Evolutionary conservation across 805 yeast species (phyloP).

Genomic region (Candida ficus): DNA sequence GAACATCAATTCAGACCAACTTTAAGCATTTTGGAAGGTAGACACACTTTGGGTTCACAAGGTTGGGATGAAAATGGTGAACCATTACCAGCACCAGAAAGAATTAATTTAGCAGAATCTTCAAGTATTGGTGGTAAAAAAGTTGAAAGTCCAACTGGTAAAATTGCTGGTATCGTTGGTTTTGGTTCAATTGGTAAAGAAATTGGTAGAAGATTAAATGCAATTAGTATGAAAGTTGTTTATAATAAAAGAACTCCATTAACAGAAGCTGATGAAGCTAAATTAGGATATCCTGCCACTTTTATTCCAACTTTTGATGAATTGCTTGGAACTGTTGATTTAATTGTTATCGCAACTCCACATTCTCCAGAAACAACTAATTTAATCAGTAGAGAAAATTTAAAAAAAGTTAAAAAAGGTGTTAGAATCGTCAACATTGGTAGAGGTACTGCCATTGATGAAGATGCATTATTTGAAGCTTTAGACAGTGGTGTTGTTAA

Average conservation of each 20-base stretch:
- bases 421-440: conserved; percentile 71
- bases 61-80: conserved; percentile 31
- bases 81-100: conserved; percentile 25
- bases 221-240: conserved; percentile 57
- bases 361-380: conserved; percentile 53
- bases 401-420: conserved; percentile 45
- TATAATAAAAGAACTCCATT: conserved; percentile 54
- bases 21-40: conserved; percentile 39
- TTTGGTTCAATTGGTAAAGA: conserved; percentile 71
- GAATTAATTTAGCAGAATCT: conserved; percentile 34
- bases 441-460: conserved; percentile 65
- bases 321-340: conserved; percentile 40
- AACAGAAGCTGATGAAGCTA: conserved; percentile 27
- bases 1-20: conserved; percentile 36
- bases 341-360: conserved; percentile 65
- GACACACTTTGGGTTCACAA: conserved; percentile 34
- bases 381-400: conserved; percentile 43
- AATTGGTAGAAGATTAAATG: conserved; percentile 50
- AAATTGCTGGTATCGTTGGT: conserved; percentile 61
- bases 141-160: conserved; percentile 50
- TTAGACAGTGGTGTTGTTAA: conserved; percentile 54
- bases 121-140: conserved; percentile 41
- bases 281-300: conserved; percentile 40
- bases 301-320: conserved; percentile 43
- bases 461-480: conserved; percentile 56